Conservation (phyloP, 2,329 filamentous ascomycete species). For the Thelonectria olida region DNA sequence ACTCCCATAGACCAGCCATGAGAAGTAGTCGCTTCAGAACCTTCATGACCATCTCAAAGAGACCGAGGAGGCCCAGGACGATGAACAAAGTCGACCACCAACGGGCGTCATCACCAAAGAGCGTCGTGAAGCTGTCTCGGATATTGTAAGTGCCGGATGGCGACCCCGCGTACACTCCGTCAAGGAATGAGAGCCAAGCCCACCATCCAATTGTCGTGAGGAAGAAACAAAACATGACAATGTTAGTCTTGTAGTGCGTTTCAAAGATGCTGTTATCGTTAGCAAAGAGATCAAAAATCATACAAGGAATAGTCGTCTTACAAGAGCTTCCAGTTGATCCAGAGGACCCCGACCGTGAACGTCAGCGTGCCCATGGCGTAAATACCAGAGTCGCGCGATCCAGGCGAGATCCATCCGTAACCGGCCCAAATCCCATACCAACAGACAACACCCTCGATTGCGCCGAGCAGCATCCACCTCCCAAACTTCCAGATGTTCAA, state of each 20-base stretch:
- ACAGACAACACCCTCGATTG: constrained; percentile 75
- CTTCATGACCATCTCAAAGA: constrained; percentile 72
- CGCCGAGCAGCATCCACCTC: constrained; percentile 81
- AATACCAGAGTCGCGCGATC: constrained; percentile 71
- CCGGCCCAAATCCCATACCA: constrained; percentile 72
- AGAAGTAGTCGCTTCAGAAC: constrained; percentile 56
- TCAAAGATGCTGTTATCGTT: constrained; percentile 67
- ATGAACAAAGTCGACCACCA: constrained; percentile 82
- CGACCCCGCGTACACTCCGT: constrained; percentile 63
- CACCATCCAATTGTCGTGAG: constrained; percentile 74
- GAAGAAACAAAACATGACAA: constrained; percentile 68
- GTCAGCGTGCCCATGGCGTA: constrained; percentile 79
- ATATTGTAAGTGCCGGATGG: constrained; percentile 71
- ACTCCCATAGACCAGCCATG: constrained; percentile 57
- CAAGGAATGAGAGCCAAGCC: constrained; percentile 78
- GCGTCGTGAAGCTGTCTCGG: constrained; percentile 69
- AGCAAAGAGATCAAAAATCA: constrained; percentile 28
- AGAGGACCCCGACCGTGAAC: constrained; percentile 74
- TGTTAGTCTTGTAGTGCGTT: constrained; percentile 76
- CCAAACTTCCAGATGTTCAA: constrained; percentile 80
- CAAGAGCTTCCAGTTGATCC: constrained; percentile 82
- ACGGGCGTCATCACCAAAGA: constrained; percentile 72
- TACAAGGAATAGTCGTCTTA: constrained; percentile 47
- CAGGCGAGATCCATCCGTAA: constrained; percentile 57
- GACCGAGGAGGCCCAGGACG: constrained; percentile 66